A percentile compares a stretch with the other conserved stretches of the same genome.
Conservation (phyloP, 2,329 filamentous ascomycete species). For the Chrysosporium keratinophilum region DNA sequence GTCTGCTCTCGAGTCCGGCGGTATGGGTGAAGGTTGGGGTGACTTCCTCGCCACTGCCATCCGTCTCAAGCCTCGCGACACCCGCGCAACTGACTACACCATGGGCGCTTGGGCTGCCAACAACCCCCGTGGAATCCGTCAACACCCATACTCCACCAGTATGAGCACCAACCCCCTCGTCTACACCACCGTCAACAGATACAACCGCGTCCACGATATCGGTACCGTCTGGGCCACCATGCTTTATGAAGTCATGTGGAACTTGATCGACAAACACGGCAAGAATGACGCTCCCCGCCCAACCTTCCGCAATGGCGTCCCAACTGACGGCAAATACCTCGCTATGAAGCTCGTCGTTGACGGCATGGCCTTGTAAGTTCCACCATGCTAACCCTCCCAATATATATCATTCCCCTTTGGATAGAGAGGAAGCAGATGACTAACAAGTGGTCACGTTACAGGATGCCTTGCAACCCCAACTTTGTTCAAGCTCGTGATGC, state of each 20-base stretch:
- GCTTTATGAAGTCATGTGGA: conserved; percentile 16
- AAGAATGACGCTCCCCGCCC: conserved; percentile 11
- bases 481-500: conserved; percentile 15
- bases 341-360: conserved; percentile 15
- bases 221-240: conserved; percentile 15
- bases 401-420: neutral
- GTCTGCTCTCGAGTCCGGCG: conserved; percentile 13
- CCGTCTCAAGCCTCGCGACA: conserved; percentile 13
- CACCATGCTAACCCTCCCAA: neutral
- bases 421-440: neutral
- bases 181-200: conserved; percentile 10
- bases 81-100: conserved; percentile 13
- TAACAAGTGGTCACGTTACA: neutral
- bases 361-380: conserved; percentile 16
- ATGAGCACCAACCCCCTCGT: conserved; percentile 13
- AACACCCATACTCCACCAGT: conserved; percentile 15
- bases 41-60: conserved; percentile 14
- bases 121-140: conserved; percentile 12
- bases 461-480: conserved; percentile 15
- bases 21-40: conserved; percentile 17
- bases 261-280: conserved; percentile 15
- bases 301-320: conserved; percentile 11
- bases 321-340: conserved; percentile 13
- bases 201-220: conserved; percentile 9
- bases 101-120: conserved; percentile 14